phyloP scores from a whole-genome alignment of 2,329 filamentous ascomycete species.

The Ophiostoma australiae region DNA sequence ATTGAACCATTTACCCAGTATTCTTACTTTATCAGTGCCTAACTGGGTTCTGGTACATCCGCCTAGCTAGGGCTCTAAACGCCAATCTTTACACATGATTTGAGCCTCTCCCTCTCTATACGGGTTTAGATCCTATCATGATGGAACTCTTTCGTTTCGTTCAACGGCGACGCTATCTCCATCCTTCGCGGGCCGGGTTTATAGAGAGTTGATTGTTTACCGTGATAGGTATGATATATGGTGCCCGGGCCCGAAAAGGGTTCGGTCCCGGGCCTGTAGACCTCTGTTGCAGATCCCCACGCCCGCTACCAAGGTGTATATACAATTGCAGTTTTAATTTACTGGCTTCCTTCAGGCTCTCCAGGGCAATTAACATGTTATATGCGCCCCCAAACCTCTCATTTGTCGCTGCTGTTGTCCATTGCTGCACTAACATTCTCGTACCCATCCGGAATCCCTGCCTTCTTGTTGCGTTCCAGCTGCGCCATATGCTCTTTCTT shows the following conservation, averaged over 20 bases:
- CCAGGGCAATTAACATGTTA: neutral
- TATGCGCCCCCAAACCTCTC: neutral
- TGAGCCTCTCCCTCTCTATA: neutral
- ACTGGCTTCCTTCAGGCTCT: neutral
- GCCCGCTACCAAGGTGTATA: too few relatives aligned
- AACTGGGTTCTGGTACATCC: neutral
- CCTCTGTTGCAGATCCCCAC: neutral
- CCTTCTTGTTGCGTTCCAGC: neutral
- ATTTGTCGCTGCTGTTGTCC: neutral
- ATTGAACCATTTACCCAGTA: neutral
- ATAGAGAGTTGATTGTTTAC: neutral
- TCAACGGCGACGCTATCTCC: neutral
- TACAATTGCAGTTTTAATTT: neutral
- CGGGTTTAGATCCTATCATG: too few relatives aligned
- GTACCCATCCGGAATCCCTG: neutral
- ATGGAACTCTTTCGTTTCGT: too few relatives aligned
- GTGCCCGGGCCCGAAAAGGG: neutral
- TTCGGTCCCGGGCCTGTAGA: neutral
- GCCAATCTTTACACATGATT: too few relatives aligned
- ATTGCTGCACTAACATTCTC: neutral
- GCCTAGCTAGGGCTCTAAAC: too few relatives aligned
- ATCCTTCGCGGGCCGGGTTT: neutral
- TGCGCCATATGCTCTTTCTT: neutral
- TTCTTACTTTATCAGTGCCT: neutral
- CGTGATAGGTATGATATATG: neutral